These are phyloP conservation scores for Fragilariopsis cylindrus DNA, from an alignment of 108 stramenopile genomes.

Conservation along the genomic window DNA sequence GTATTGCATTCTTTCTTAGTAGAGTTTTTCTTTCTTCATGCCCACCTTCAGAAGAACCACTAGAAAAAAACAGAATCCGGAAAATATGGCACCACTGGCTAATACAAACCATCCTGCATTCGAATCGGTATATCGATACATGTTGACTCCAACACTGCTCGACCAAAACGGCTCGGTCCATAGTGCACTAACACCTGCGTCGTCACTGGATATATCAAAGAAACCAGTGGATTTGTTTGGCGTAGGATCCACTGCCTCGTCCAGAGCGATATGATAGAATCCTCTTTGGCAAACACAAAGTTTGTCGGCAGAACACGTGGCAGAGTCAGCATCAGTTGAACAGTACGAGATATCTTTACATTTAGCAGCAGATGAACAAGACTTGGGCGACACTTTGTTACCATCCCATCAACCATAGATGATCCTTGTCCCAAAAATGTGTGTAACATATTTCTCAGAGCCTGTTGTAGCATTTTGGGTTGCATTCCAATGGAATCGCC, in stretches of 20 bases:
- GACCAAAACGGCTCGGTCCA: slow-evolving; percentile 87
- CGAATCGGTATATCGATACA: slow-evolving; percentile 56
- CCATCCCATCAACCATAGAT: slow-evolving; percentile 22
- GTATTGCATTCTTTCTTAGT: slow-evolving; percentile 25
- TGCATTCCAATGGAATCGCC: slow-evolving; percentile 62
- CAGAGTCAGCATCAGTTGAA: slow-evolving; percentile 37
- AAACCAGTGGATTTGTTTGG: slow-evolving; percentile 59
- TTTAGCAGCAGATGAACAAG: slow-evolving; percentile 51
- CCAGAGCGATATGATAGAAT: slow-evolving; percentile 76
- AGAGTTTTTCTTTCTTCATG: slow-evolving; percentile 78
- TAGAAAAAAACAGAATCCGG: slow-evolving; percentile 35
- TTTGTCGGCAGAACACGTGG: slow-evolving; percentile 58
- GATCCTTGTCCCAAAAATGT: slow-evolving; percentile 73
- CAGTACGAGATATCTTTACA: slow-evolving; percentile 75
- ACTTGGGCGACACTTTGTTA: slow-evolving; percentile 9
- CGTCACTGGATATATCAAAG: slow-evolving; percentile 53
- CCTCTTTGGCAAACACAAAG: slow-evolving; percentile 75
- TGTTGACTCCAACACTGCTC: slow-evolving; percentile 61
- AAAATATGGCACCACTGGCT: slow-evolving; percentile 44
- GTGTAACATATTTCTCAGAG: slow-evolving; percentile 69
- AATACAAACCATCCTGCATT: slow-evolving; percentile 52
- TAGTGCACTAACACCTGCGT: slow-evolving; percentile 72
- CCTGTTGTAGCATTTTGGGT: slow-evolving; percentile 62
- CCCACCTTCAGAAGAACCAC: slow-evolving; percentile 58
- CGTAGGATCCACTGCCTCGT: slow-evolving; percentile 68